Evolutionary conservation across 75 land plant species (phyloP).

Genomic region (Gnetum montanum): DNA sequence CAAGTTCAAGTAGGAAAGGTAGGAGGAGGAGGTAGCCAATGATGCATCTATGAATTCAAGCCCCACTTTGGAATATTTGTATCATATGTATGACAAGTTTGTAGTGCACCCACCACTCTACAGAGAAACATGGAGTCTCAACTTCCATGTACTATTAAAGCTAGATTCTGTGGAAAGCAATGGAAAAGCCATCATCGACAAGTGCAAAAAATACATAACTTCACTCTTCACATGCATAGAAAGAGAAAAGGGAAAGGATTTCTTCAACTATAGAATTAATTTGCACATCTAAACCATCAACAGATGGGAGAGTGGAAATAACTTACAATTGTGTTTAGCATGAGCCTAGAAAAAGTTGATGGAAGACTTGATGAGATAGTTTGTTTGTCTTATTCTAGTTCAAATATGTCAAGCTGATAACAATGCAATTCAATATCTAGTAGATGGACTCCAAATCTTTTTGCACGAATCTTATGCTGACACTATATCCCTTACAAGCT

Average conservation of each 20-base stretch:
- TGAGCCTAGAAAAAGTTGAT: not conserved
- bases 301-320: not conserved
- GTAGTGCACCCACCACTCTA: not conserved
- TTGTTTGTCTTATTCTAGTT: slow-evolving; percentile 22
- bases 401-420: slow-evolving; percentile 31
- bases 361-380: slow-evolving; percentile 11
- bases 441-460: slow-evolving; percentile 24
- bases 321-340: not conserved
- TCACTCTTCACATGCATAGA: no score
- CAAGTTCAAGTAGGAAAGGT: not conserved
- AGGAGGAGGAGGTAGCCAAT: not conserved
- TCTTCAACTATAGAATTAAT: not conserved
- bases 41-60: not conserved
- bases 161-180: not conserved
- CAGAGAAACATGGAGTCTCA: not conserved
- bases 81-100: not conserved
- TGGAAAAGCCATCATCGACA: not conserved
- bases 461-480: slow-evolving; percentile 15
- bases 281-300: not conserved
- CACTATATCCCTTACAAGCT: slow-evolving; percentile 14
- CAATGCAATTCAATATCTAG: slow-evolving; percentile 14
- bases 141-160: not conserved
- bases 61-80: not conserved
- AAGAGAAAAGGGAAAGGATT: not conserved
- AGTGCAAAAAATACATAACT: not conserved